Base-by-base conservation (phyloP, 495 filamentous ascomycete species). In the Daldinia childiae region DNA sequence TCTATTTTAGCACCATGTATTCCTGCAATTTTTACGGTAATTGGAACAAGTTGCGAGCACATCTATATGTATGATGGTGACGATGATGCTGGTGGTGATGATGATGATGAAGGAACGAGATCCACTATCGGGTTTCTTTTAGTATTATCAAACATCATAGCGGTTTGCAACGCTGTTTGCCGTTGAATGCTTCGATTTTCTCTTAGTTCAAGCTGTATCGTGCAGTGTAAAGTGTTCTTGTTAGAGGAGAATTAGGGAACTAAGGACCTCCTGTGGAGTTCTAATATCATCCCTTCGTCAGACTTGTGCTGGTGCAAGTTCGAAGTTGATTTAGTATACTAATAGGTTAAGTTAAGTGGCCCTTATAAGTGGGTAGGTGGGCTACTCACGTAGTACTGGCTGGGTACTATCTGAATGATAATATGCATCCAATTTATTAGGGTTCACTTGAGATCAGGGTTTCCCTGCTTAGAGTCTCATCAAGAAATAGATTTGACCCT, bases 271-370 rank as follows among this genome's bases (percentile, higher is more conserved):
- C 64, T 62, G 54, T 58, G 36, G 62, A 60, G 55, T 30, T 60
- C 32, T 19, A 55, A 50, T 72, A 67, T 64, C 69, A 68, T 72
- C 64, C 24, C 55, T 52, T 63, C 63, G 63, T 72, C 69, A 72
- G 69, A 64, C 36, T 58, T 51, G 19, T 62, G 41, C 39, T 52
- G 41, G 48, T 27, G 56, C 56, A 11, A 68, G 29, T 19, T 63
- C 39, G 19, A 61, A 21, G 39, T 43, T 34, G 41, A 41, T 29
- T 56, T 61, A 34, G 41, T 57, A 57, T 32, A 57, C 59, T 70
- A 60, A 32, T 62, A 56, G 36, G n/a, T 57, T 30, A 17, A 57
- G n/a, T 6, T 21, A 36, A 54, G 50, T 30, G 50, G 50, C 6
- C 30, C 50, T 30, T 24, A 48, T 48, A 48, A 48, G 43, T 48